Evolutionary conservation across 805 yeast species (phyloP).

Genomic region (Candida railenensis): DNA sequence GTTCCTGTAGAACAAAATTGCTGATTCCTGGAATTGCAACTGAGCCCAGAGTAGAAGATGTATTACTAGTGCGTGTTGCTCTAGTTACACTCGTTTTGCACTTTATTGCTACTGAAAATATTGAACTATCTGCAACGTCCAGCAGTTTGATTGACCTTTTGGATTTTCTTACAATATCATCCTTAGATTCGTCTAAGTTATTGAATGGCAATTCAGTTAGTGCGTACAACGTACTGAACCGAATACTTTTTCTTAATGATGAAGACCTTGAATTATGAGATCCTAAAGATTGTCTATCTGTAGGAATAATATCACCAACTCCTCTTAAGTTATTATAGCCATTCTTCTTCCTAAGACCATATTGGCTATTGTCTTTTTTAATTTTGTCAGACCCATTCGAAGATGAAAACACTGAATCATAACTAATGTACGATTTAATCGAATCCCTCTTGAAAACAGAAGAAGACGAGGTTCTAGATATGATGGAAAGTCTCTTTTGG

Average conservation of each 20-base stretch:
- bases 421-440: slow-evolving; percentile 53
- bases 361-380: slow-evolving; percentile 13
- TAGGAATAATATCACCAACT: background rate
- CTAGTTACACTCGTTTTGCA: slow-evolving; percentile 15
- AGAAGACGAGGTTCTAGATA: slow-evolving; percentile 32
- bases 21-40: slow-evolving; percentile 58
- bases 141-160: slow-evolving; percentile 24
- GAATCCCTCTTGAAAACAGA: slow-evolving; percentile 38
- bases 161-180: slow-evolving; percentile 8
- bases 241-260: slow-evolving; percentile 27
- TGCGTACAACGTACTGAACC: slow-evolving; percentile 38
- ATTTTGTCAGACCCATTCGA: slow-evolving; percentile 17
- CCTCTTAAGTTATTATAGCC: slow-evolving; percentile 50
- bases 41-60: slow-evolving; percentile 21
- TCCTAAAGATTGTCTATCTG: slow-evolving; percentile 13
- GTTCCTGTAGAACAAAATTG: slow-evolving; percentile 45
- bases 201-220: slow-evolving; percentile 40
- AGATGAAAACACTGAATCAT: slow-evolving; percentile 55
- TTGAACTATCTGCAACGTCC: slow-evolving; percentile 30
- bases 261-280: slow-evolving; percentile 22
- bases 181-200: slow-evolving; percentile 9
- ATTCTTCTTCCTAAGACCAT: slow-evolving; percentile 45
- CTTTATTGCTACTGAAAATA: slow-evolving; percentile 30
- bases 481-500: slow-evolving; percentile 16
- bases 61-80: slow-evolving; percentile 10